Percentiles rank a stretch among this genome's conserved stretches.
These are phyloP conservation scores for Penicillium brevicompactum DNA, from an alignment of 2,329 filamentous ascomycete genomes.

Conservation along the genomic window DNA sequence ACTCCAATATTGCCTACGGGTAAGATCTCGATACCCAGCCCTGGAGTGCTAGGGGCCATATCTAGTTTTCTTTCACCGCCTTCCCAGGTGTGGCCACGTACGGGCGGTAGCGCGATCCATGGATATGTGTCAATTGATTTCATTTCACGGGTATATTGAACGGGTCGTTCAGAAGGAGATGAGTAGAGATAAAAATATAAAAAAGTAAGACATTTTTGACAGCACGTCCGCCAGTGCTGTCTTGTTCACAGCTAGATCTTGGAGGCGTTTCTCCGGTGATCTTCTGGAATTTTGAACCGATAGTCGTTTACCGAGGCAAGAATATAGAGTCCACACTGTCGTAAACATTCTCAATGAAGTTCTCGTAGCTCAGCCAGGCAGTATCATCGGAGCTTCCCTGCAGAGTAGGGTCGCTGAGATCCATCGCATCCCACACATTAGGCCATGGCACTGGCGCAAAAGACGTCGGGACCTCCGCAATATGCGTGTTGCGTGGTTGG, in stretches of 20 bases:
- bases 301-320: slow-evolving; percentile 7
- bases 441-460: slow-evolving; percentile 17
- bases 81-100: too few species aligned
- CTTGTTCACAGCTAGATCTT: neutral
- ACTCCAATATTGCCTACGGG: too few species aligned
- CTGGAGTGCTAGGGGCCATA: too few species aligned
- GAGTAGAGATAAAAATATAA: too few species aligned
- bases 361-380: slow-evolving; percentile 32
- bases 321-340: slow-evolving; percentile 27
- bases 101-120: too few species aligned
- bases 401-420: slow-evolving; percentile 13
- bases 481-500: neutral
- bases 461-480: neutral
- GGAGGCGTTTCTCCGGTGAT: neutral
- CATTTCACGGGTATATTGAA: too few species aligned
- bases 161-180: too few species aligned
- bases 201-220: too few species aligned
- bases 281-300: neutral
- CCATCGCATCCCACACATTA: slow-evolving; percentile 30
- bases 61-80: too few species aligned
- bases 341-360: slow-evolving; percentile 31
- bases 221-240: neutral
- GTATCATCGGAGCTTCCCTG: slow-evolving; percentile 15
- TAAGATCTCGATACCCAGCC: too few species aligned
- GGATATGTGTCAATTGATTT: too few species aligned